Conservation (phyloP, 164 flowering plant species). For the Saururus chinensis region DNA sequence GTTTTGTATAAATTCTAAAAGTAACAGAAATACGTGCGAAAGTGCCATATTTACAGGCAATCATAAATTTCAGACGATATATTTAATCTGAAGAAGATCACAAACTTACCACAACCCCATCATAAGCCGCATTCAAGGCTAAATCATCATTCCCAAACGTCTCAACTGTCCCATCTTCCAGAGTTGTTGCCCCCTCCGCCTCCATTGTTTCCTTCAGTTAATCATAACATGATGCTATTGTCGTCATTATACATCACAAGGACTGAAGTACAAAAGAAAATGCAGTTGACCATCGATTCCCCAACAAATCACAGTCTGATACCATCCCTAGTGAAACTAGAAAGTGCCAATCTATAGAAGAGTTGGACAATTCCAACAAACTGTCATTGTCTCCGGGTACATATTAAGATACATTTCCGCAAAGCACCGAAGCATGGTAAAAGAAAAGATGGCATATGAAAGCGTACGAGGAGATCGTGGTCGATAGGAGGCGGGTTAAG, state of each 20-base stretch:
- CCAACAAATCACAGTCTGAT: not conserved
- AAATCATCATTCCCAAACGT: slow-evolving; percentile 12
- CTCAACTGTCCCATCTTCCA: slow-evolving; percentile 10
- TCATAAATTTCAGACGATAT: too few relatives aligned
- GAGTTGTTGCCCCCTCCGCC: slow-evolving; percentile 2
- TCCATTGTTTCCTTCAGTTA: slow-evolving; percentile 6
- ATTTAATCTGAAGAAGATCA: too few relatives aligned
- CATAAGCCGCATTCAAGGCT: slow-evolving; percentile 5
- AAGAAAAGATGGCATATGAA: not conserved
- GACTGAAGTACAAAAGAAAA: not conserved
- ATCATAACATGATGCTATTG: not conserved
- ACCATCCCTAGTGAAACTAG: not conserved
- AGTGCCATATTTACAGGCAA: too few relatives aligned
- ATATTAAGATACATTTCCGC: not conserved
- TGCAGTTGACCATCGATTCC: too few relatives aligned
- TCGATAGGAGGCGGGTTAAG: slow-evolving; percentile 8
- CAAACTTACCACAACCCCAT: slow-evolving; percentile 11
- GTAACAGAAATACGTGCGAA: too few relatives aligned
- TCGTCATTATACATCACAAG: not conserved
- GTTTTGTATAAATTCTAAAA: too few relatives aligned
- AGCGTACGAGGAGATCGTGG: slow-evolving; percentile 8
- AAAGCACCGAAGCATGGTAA: not conserved
- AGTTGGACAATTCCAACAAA: not conserved
- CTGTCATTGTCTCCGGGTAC: not conserved
- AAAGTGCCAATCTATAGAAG: not conserved